A percentile compares a stretch with the other conserved stretches of the same genome.
Conservation (phyloP, 768 basidiomycete genomes). For the Lactarius akahatsu region DNA sequence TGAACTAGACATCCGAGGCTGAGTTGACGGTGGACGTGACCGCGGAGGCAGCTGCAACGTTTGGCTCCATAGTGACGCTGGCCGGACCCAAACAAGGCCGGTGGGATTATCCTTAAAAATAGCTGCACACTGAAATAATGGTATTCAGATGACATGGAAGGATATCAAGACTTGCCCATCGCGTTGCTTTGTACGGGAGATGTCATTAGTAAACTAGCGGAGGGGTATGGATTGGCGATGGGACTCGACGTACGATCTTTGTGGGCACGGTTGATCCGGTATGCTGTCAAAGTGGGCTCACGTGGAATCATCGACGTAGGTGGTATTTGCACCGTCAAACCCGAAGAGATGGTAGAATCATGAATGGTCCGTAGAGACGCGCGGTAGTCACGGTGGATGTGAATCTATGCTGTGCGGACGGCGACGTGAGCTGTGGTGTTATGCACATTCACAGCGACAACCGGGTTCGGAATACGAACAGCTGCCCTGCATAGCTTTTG, state of each 20-base stretch:
- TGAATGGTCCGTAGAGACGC: not conserved
- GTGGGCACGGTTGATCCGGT: slow-evolving; percentile 67
- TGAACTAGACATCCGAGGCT: slow-evolving; percentile 54
- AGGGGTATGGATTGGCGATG: not conserved
- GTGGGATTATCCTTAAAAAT: slow-evolving; percentile 67
- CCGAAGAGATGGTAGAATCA: slow-evolving; percentile 36
- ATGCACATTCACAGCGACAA: slow-evolving; percentile 79
- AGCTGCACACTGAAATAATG: slow-evolving; percentile 68
- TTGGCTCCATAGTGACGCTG: not conserved
- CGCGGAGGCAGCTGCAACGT: slow-evolving; percentile 41
- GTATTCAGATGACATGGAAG: slow-evolving; percentile 83
- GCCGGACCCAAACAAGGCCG: slow-evolving; percentile 66
- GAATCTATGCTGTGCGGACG: slow-evolving; percentile 34
- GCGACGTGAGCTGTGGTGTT: slow-evolving; percentile 80
- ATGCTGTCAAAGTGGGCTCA: slow-evolving; percentile 82
- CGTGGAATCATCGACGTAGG: slow-evolving; percentile 74
- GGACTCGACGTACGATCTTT: slow-evolving; percentile 66
- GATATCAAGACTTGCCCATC: slow-evolving; percentile 79
- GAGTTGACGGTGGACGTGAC: slow-evolving; percentile 44
- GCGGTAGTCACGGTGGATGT: not conserved
- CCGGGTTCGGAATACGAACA: slow-evolving; percentile 75
- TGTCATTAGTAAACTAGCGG: slow-evolving; percentile 5
- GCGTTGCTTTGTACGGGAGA: slow-evolving; percentile 47
- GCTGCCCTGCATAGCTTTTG: slow-evolving; percentile 32
- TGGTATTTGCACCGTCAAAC: slow-evolving; percentile 53